Evolutionary conservation across 2,329 filamentous ascomycete genomes (phyloP).

Genomic region (Xylaria sp.): DNA sequence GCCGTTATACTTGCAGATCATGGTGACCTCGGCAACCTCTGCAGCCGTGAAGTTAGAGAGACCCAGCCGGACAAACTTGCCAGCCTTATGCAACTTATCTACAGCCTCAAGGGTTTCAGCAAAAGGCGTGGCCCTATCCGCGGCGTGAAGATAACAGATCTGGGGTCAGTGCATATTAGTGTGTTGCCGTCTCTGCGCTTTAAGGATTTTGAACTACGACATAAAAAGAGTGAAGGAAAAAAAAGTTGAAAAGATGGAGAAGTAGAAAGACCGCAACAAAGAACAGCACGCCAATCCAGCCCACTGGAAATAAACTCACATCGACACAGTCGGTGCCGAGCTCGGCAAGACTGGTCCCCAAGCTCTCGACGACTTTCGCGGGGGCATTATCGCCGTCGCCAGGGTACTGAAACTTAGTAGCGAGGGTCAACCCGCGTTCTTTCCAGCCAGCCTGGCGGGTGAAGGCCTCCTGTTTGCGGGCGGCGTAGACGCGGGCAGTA

Average conservation of each 20-base stretch:
- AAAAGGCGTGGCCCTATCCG: slow-evolving; percentile 76
- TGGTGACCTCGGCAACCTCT: slow-evolving; percentile 86
- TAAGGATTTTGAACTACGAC: background rate
- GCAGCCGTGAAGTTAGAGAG: slow-evolving; percentile 87
- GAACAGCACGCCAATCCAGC: no score
- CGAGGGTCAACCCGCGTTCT: slow-evolving; percentile 78
- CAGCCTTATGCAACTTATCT: slow-evolving; percentile 83
- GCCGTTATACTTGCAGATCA: slow-evolving; percentile 79
- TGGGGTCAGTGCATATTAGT: slow-evolving; percentile 35
- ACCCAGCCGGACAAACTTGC: slow-evolving; percentile 84
- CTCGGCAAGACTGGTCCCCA: slow-evolving; percentile 76
- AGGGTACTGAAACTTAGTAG: slow-evolving; percentile 80
- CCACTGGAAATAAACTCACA: slow-evolving; percentile 51
- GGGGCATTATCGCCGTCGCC: slow-evolving; percentile 68
- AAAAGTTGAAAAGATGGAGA: background rate
- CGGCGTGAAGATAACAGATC: slow-evolving; percentile 80
- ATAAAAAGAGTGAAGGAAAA: background rate
- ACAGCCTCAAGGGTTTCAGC: slow-evolving; percentile 81
- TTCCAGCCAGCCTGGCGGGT: slow-evolving; percentile 81
- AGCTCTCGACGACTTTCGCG: slow-evolving; percentile 69
- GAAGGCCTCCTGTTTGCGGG: slow-evolving; percentile 79
- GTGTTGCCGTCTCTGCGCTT: background rate
- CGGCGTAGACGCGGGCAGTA: slow-evolving; percentile 80
- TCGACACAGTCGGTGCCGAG: slow-evolving; percentile 79
- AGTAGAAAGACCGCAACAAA: background rate